Percentiles rank a stretch among this genome's conserved stretches.
phyloP scores from a whole-genome alignment of 345 rosid genomes.

The Geranium brycei region DNA sequence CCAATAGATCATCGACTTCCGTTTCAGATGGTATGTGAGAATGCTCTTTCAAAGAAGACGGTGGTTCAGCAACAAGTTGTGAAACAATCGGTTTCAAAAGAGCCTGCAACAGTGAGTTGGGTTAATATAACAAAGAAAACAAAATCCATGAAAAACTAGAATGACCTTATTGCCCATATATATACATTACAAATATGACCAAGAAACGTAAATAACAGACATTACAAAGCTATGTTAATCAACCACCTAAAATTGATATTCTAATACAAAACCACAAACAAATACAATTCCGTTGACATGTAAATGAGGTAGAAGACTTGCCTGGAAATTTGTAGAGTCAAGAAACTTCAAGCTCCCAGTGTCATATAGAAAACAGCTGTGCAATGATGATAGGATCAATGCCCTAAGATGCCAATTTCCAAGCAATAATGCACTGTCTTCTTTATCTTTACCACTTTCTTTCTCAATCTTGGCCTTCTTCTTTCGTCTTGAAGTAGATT shows the following conservation, averaged over 20 bases:
- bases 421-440: slow-evolving; percentile 16
- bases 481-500: slow-evolving; percentile 34
- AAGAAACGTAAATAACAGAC: too few species aligned
- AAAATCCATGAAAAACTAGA: too few species aligned
- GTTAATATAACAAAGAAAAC: too few species aligned
- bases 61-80: slow-evolving; percentile 61
- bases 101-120: slow-evolving; percentile 35
- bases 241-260: too few species aligned
- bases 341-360: slow-evolving; percentile 65
- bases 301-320: slow-evolving; percentile 8
- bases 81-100: slow-evolving; percentile 69
- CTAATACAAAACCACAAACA: too few species aligned
- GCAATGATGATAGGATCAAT: slow-evolving; percentile 58
- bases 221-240: too few species aligned
- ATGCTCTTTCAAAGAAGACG: slow-evolving; percentile 40
- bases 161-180: too few species aligned
- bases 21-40: slow-evolving; percentile 43
- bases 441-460: slow-evolving; percentile 16
- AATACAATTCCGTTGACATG: neutral
- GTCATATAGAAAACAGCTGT: slow-evolving; percentile 73
- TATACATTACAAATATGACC: too few species aligned
- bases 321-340: slow-evolving; percentile 80
- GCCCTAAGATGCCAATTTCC: slow-evolving; percentile 77
- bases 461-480: slow-evolving; percentile 66
- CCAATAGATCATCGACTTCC: slow-evolving; percentile 66